Conservation (phyloP, 257 asterid genomes). For the Gentiana macrophylla region DNA sequence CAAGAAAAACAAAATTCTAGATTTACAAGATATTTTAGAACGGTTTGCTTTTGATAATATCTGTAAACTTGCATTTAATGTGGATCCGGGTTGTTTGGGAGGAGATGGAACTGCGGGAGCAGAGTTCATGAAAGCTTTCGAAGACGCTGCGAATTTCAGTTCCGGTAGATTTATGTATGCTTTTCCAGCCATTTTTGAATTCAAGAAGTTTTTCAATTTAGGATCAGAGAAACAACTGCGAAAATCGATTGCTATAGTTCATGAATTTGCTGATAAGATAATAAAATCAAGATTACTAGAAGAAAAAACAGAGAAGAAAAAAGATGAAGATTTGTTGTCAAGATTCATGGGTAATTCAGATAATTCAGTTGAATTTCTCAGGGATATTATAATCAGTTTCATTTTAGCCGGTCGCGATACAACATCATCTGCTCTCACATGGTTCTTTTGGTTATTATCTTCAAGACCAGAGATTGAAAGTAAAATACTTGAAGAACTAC, state of each 20-base stretch:
- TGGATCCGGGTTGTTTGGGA: constrained; percentile 64
- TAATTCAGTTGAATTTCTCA: constrained; percentile 41
- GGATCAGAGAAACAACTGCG: constrained; percentile 55
- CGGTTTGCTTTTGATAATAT: constrained; percentile 80
- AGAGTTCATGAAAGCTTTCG: constrained; percentile 79
- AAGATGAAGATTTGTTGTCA: constrained; percentile 59
- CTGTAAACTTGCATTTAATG: constrained; percentile 61
- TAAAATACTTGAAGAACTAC: constrained; percentile 40
- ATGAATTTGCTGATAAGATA: constrained; percentile 58
- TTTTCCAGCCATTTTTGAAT: constrained; percentile 20
- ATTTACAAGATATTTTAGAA: constrained; percentile 64
- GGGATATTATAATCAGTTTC: constrained; percentile 73
- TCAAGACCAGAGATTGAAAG: constrained; percentile 28
- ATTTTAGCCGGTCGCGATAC: constrained; percentile 88
- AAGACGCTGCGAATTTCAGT: constrained; percentile 64
- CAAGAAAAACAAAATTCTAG: constrained; percentile 18
- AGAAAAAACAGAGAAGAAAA: constrained; percentile 26
- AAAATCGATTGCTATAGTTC: constrained; percentile 45
- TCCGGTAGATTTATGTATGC: constrained; percentile 73
- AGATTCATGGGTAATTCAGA: constrained; percentile 42
- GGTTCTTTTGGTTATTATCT: constrained; percentile 83
- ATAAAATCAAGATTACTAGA: constrained; percentile 34
- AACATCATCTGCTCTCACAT: constrained; percentile 71
- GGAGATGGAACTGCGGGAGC: constrained; percentile 49
- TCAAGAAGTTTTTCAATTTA: constrained; percentile 43